Base-by-base conservation (phyloP, 371 early-diverging fungal genomes). In the Blakeslea trispora region DNA sequence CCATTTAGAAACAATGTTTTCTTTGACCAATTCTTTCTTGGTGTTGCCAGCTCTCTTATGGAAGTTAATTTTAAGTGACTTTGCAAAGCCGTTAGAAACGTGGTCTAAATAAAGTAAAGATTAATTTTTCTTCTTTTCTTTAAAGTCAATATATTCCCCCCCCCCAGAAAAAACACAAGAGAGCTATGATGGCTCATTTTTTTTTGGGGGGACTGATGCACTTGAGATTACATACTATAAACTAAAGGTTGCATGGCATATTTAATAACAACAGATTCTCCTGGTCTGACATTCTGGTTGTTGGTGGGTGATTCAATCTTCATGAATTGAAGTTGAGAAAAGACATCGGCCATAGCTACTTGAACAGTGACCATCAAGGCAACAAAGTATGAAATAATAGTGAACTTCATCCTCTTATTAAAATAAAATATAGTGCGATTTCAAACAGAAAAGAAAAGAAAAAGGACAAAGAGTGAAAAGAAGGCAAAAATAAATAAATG, bases 241-340 rank as follows among this genome's bases (percentile, higher is more conserved):
- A 71, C 50, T n/a, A 71, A 48, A 35, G 79, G 75, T 32, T 75
- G 79, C 69, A 78, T 71, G 11, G 61, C 60, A 49, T 78, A 78
- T 53, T 71, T 66, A n/a, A 78, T 50, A 0, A 8, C 48, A 18
- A 78, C 17, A 24, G 60, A 54, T 6, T 65, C 52, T 19, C 79
- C 79, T 44, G 75, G 63, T 24, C 53, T 45, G 10, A 75, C 18
- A 24, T 55, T 66, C 31, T 72, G 68, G 21, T 64, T 68, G 41
- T 53, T 63, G 28, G 50, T 67, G 45, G 79, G 79, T 9, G 69
- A 66, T 3, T 55, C 22, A 43, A 78, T 72, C 52, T 78, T 78
- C 43, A 78, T 78, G 53, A 75, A 78, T 48, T 73, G 71, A 45
- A 78, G 65, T 45, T 78, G 75, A 32, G 66, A 65, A 46, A 63